A percentile compares a stretch with the other conserved stretches of the same genome.
phyloP scores from a whole-genome alignment of 2,329 filamentous ascomycete species.

The Nakataea oryzae region DNA sequence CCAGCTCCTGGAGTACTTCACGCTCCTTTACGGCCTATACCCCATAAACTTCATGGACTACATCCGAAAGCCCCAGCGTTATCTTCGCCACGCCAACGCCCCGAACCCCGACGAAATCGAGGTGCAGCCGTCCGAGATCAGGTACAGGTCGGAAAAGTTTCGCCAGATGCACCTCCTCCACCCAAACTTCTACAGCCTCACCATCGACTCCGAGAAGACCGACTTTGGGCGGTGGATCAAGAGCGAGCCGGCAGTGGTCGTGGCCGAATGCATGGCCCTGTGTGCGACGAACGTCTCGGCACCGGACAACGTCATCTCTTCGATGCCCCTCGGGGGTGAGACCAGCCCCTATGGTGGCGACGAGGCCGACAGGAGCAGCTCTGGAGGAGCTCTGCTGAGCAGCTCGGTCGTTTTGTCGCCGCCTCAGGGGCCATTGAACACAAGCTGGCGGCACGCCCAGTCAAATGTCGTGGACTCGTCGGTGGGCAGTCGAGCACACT shows the following conservation, averaged over 20 bases:
- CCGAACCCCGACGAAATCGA: constrained; percentile 64
- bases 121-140: constrained; percentile 67
- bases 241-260: constrained; percentile 68
- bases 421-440: constrained; percentile 24
- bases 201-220: constrained; percentile 67
- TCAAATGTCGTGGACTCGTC: constrained; percentile 36
- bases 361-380: constrained; percentile 2
- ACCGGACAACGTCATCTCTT: background rate
- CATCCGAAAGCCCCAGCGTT: constrained; percentile 71
- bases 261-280: constrained; percentile 69
- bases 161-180: constrained; percentile 65
- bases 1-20: constrained; percentile 66
- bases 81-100: constrained; percentile 62
- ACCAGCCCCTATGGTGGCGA: background rate
- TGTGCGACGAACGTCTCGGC: constrained; percentile 22
- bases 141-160: constrained; percentile 65
- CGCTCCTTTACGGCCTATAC: constrained; percentile 72
- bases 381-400: constrained; percentile 24
- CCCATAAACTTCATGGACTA: constrained; percentile 83
- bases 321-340: constrained; percentile 2
- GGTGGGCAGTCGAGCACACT: constrained; percentile 25
- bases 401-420: constrained; percentile 21
- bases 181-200: constrained; percentile 75
- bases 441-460: constrained; percentile 24
- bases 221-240: constrained; percentile 72